phyloP scores from a whole-genome alignment of 2,329 filamentous ascomycete species.

The Aspergillus novofumigatus region DNA sequence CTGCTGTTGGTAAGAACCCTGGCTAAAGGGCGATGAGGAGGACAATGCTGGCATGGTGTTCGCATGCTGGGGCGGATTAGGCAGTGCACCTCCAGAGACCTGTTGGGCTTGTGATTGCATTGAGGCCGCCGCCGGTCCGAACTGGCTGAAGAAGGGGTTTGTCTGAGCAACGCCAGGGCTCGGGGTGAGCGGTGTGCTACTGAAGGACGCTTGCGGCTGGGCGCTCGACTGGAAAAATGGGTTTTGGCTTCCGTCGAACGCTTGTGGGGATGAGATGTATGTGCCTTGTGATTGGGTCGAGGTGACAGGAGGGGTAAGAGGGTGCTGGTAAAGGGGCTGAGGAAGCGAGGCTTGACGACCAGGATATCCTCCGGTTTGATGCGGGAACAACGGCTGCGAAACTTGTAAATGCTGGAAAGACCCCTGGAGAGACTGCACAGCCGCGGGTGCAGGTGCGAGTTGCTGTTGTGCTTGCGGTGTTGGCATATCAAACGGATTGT shows the following conservation, averaged over 20 bases:
- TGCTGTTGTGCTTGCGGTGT: conserved; percentile 26
- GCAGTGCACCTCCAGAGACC: conserved; percentile 11
- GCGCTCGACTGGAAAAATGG: conserved; percentile 40
- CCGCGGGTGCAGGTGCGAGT: conserved; percentile 32
- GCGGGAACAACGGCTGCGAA: conserved; percentile 66
- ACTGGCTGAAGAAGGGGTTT: conserved; percentile 35
- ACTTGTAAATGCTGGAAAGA: conserved; percentile 74
- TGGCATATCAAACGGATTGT: conserved; percentile 65
- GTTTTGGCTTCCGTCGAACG: conserved; percentile 35
- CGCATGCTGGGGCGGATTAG: conserved; percentile 29
- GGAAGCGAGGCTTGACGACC: conserved; percentile 38
- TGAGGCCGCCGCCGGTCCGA: conserved; percentile 18
- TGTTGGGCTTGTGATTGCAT: conserved; percentile 19
- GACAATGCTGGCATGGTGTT: conserved; percentile 37
- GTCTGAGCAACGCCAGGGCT: conserved; percentile 21
- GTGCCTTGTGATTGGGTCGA: conserved; percentile 31
- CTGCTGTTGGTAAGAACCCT: conserved; percentile 23
- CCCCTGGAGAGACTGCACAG: conserved; percentile 52
- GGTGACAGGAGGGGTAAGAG: conserved; percentile 42
- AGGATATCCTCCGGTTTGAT: conserved; percentile 64
- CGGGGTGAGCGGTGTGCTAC: conserved; percentile 21
- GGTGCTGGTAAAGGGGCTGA: conserved; percentile 38
- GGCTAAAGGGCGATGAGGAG: conserved; percentile 28
- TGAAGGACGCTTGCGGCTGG: conserved; percentile 23
- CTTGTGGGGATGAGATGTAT: conserved; percentile 33